Conservation (phyloP, 768 basidiomycete species). For the Cyathus striatus region DNA sequence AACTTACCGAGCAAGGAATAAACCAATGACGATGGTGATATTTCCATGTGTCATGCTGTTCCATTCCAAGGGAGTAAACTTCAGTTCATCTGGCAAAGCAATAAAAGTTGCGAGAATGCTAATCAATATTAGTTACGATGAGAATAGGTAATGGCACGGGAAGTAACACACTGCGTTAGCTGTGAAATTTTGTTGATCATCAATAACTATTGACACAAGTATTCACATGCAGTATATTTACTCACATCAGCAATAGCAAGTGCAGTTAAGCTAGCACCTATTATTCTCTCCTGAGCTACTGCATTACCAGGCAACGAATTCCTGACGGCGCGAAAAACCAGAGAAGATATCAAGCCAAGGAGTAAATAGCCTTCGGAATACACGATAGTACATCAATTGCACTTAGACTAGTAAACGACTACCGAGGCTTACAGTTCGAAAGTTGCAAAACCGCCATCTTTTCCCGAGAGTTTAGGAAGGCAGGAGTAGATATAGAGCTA, state of each 20-base stretch:
- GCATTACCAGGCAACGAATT: slow-evolving; percentile 54
- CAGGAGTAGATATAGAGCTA: slow-evolving; percentile 16
- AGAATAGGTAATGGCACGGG: too few species aligned
- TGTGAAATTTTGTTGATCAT: too few species aligned
- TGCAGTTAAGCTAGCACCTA: slow-evolving; percentile 57
- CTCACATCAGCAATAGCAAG: slow-evolving; percentile 58
- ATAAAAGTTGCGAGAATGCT: slow-evolving; percentile 29
- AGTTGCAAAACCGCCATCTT: slow-evolving; percentile 59
- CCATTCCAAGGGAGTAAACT: slow-evolving; percentile 49
- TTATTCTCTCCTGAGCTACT: slow-evolving; percentile 60
- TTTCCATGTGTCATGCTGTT: slow-evolving; percentile 77
- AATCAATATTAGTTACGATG: not conserved
- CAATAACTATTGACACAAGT: too few species aligned
- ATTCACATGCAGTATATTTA: too few species aligned
- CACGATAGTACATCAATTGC: too few species aligned
- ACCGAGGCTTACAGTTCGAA: slow-evolving; percentile 46
- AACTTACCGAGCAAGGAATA: slow-evolving; percentile 37
- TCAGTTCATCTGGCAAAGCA: slow-evolving; percentile 53
- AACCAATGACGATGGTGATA: slow-evolving; percentile 54
- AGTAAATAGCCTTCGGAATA: slow-evolving; percentile 49
- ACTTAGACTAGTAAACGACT: too few species aligned
- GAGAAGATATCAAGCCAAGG: slow-evolving; percentile 56
- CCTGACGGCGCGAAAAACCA: slow-evolving; percentile 64
- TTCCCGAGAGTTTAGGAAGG: slow-evolving; percentile 36
- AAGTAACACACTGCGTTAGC: not conserved